These are phyloP conservation scores for Tolypocladium pustulatum DNA, from an alignment of 2,329 filamentous ascomycete species.

Conservation along the genomic window DNA sequence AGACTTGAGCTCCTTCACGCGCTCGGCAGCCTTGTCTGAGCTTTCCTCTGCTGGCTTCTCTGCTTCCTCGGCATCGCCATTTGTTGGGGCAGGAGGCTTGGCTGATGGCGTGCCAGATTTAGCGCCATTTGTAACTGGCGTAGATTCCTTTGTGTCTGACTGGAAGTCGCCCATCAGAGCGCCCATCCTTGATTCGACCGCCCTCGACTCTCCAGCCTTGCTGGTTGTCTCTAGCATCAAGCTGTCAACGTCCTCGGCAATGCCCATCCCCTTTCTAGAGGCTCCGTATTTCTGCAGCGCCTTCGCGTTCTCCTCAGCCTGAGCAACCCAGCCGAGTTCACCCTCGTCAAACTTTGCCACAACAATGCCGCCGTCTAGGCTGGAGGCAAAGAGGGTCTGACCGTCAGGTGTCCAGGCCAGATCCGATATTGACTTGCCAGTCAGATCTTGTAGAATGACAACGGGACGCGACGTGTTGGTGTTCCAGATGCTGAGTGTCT, in stretches of 20 bases:
- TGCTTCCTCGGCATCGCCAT: conserved; percentile 25
- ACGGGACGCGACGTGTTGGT: conserved; percentile 89
- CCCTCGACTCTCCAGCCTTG: conserved; percentile 81
- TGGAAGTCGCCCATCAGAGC: conserved; percentile 88
- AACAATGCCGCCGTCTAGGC: conserved; percentile 81
- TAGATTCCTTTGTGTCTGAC: conserved; percentile 41
- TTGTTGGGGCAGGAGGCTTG: conserved; percentile 24
- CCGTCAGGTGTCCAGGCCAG: conserved; percentile 91
- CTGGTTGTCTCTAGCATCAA: conserved; percentile 81
- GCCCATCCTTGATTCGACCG: conserved; percentile 91
- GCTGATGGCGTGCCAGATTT: conserved; percentile 28
- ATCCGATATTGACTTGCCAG: conserved; percentile 87
- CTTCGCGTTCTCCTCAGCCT: conserved; percentile 81
- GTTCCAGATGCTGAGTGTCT: conserved; percentile 94
- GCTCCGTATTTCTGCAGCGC: conserved; percentile 87
- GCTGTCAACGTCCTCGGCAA: conserved; percentile 86
- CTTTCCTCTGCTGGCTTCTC: conserved; percentile 31
- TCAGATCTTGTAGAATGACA: conserved; percentile 79
- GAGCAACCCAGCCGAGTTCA: conserved; percentile 82
- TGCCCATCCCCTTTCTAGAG: conserved; percentile 77
- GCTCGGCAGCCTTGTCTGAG: conserved; percentile 41
- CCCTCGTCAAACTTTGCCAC: conserved; percentile 72
- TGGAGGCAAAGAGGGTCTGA: conserved; percentile 73
- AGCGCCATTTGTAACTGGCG: conserved; percentile 37
- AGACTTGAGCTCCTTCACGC: conserved; percentile 62